Percentiles rank a stretch among this genome's conserved stretches.
Evolutionary conservation across 2,329 filamentous ascomycete genomes (phyloP).

Genomic region (Sclerotinia nivalis): DNA sequence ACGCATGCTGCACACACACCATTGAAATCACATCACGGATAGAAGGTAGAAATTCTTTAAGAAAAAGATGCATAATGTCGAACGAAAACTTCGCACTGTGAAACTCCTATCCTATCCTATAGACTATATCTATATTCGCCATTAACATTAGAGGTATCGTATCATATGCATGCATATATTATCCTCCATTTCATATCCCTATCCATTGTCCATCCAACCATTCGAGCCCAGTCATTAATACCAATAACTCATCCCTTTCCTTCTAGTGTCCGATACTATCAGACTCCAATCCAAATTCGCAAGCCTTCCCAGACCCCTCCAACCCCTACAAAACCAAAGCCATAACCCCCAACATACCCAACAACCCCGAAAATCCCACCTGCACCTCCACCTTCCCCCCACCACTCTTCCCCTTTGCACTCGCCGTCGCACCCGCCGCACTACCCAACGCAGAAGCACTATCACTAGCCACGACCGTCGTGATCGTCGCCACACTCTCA

Average conservation of each 20-base stretch:
- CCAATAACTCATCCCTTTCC: neutral
- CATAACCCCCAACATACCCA: conserved; percentile 5
- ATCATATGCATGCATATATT: neutral
- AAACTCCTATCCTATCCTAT: neutral
- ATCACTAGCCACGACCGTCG: conserved; percentile 18
- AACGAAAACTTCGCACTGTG: neutral
- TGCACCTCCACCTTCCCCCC: neutral
- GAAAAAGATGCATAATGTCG: neutral
- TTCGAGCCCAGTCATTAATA: neutral
- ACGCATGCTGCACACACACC: too few species aligned
- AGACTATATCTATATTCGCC: neutral
- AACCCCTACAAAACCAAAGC: neutral
- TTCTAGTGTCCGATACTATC: too few species aligned
- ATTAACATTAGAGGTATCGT: conserved; percentile 13
- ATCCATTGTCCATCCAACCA: neutral
- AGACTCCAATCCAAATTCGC: too few species aligned
- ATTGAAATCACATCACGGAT: neutral
- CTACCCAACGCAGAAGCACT: neutral
- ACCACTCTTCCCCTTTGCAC: conserved; percentile 13
- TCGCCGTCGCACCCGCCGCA: conserved; percentile 9
- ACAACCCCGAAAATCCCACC: neutral
- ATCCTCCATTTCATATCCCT: neutral
- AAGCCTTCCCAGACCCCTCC: too few species aligned
- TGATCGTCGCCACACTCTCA: conserved; percentile 21
- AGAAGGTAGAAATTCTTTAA: too few species aligned